Evolutionary conservation across 2,329 filamentous ascomycete genomes (phyloP).

Genomic region (Helotiales sp.): DNA sequence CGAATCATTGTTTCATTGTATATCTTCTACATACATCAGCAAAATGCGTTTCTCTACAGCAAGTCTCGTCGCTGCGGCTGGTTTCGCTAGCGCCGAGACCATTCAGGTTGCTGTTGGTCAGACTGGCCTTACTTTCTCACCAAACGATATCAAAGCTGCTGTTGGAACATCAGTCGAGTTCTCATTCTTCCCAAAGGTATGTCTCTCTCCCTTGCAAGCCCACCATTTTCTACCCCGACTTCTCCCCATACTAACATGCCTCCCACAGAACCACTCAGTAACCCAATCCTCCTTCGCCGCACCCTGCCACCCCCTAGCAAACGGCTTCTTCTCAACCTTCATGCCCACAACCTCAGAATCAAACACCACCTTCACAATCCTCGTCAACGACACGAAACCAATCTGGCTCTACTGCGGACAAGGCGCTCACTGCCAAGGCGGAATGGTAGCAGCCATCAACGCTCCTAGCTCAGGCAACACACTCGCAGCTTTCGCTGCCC

Average conservation of each 20-base stretch:
- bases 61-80: constrained; percentile 14
- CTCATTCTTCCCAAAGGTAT: constrained; percentile 35
- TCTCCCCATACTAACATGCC: constrained; percentile 2
- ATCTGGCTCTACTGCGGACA: constrained; percentile 45
- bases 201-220: neutral
- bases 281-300: constrained; percentile 41
- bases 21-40: neutral
- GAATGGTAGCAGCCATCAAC: constrained; percentile 53
- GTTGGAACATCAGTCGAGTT: constrained; percentile 37
- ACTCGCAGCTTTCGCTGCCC: constrained; percentile 38
- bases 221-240: neutral
- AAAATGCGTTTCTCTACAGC: constrained; percentile 23
- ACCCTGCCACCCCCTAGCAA: constrained; percentile 40
- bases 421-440: constrained; percentile 46
- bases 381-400: constrained; percentile 40
- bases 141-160: constrained; percentile 39
- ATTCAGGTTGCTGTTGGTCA: constrained; percentile 75
- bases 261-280: constrained; percentile 36
- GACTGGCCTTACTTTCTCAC: constrained; percentile 82
- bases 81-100: constrained; percentile 19
- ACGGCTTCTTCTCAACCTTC: constrained; percentile 41
- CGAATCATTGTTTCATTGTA: neutral
- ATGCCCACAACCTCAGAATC: constrained; percentile 36
- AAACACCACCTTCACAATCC: constrained; percentile 39
- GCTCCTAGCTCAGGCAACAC: constrained; percentile 38